Conservation (phyloP, 352 stramenopile species). For the Thraustochytrium striatum region DNA sequence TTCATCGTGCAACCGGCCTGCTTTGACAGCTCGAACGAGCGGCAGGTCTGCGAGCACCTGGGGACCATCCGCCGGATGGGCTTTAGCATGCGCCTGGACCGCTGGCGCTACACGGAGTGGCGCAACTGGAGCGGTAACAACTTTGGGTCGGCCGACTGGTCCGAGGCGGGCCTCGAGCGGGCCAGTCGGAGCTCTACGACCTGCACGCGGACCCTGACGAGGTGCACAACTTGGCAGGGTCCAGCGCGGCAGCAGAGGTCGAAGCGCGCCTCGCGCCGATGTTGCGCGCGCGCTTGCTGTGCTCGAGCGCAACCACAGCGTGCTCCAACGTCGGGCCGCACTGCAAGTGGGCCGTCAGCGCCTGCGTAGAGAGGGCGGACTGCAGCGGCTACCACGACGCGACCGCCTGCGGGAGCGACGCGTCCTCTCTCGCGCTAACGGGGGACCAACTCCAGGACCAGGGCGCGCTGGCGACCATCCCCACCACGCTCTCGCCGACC, state of each 20-base stretch:
- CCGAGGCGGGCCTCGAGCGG: not conserved
- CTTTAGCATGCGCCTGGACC: not conserved
- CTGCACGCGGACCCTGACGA: not conserved
- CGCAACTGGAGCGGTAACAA: not conserved
- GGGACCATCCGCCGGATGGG: not conserved
- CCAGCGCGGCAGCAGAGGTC: not conserved
- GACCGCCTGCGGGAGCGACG: not conserved
- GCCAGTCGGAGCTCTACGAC: slow-evolving; percentile 21
- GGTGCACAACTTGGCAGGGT: not conserved
- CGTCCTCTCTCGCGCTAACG: not conserved
- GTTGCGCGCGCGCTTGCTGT: not conserved
- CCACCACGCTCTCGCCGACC: too few relatives aligned
- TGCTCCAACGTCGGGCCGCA: not conserved
- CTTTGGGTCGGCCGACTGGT: not conserved
- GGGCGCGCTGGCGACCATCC: too few relatives aligned
- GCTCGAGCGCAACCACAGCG: not conserved
- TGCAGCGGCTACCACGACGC: not conserved
- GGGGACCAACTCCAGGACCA: not conserved
- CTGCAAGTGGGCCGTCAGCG: not conserved
- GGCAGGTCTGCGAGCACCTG: not conserved
- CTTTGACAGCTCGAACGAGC: not conserved
- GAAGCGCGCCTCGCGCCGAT: not conserved
- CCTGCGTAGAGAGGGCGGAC: not conserved
- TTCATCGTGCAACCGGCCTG: not conserved
- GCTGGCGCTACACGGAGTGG: slow-evolving; percentile 19